phyloP scores from a whole-genome alignment of 2,329 filamentous ascomycete genomes.

The Neofusicoccum sp. region DNA sequence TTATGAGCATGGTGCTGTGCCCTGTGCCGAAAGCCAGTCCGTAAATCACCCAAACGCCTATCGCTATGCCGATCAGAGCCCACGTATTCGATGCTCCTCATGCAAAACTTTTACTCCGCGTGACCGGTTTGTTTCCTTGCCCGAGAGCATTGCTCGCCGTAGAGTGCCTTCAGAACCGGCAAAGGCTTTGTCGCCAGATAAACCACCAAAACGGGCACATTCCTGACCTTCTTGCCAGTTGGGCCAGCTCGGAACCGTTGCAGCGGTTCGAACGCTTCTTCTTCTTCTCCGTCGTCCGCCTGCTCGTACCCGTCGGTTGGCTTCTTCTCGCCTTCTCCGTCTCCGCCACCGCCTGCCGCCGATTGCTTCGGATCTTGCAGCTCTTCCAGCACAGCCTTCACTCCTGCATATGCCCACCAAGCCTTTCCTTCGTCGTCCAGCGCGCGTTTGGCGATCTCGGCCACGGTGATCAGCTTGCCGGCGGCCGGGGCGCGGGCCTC shows the following conservation, averaged over 20 bases:
- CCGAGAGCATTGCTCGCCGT: slow-evolving; percentile 29
- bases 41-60: not conserved
- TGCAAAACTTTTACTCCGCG: not conserved
- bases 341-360: not conserved
- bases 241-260: slow-evolving; percentile 47
- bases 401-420: slow-evolving; percentile 39
- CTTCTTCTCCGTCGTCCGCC: slow-evolving; percentile 25
- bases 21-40: no score
- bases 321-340: not conserved
- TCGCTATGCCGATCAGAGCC: not conserved
- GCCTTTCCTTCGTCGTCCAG: slow-evolving; percentile 45
- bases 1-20: not conserved
- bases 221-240: slow-evolving; percentile 46
- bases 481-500: slow-evolving; percentile 31
- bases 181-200: slow-evolving; percentile 58
- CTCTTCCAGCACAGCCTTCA: slow-evolving; percentile 28
- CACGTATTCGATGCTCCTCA: not conserved
- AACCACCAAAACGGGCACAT: slow-evolving; percentile 57
- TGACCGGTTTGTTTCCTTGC: not conserved
- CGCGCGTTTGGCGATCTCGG: slow-evolving; percentile 56
- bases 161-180: slow-evolving; percentile 53
- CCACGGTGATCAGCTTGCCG: slow-evolving; percentile 66
- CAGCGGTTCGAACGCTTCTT: slow-evolving; percentile 58
- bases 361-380: not conserved
- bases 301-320: not conserved